These are phyloP conservation scores for Geotrichum siamense DNA, from an alignment of 1,139 yeast species.

Conservation along the genomic window DNA sequence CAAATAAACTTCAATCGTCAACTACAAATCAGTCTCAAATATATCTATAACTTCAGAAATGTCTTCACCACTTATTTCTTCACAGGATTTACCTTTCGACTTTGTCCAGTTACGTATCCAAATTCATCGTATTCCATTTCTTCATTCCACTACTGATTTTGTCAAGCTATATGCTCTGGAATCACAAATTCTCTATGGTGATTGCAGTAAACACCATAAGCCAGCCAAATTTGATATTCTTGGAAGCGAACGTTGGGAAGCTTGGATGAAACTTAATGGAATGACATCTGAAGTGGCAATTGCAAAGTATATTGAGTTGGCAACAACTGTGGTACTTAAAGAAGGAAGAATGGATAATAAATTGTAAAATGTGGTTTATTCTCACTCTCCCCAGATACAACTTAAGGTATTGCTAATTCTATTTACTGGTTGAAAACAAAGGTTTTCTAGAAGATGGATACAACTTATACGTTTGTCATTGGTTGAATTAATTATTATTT, in stretches of 20 bases:
- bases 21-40: neutral
- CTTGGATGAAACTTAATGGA: constrained; percentile 10
- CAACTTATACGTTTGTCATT: no score
- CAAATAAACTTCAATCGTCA: neutral
- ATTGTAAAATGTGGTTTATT: neutral
- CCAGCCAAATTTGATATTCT: constrained; percentile 9
- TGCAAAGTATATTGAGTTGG: constrained; percentile 5
- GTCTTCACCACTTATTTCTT: neutral
- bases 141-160: constrained; percentile 9
- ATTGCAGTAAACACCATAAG: neutral
- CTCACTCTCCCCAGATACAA: no score
- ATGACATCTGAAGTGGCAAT: constrained; percentile 4
- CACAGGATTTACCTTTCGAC: neutral
- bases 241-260: constrained; percentile 11
- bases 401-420: no score
- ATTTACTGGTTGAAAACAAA: no score
- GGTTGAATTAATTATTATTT: no score
- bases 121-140: constrained; percentile 6
- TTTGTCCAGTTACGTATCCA: neutral
- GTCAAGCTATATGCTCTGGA: constrained; percentile 9
- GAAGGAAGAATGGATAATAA: constrained; percentile 1
- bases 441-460: no score
- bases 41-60: neutral
- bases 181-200: constrained; percentile 8
- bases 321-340: neutral